Conservation (phyloP, 148 eudicot species). For the Simmondsia chinensis region DNA sequence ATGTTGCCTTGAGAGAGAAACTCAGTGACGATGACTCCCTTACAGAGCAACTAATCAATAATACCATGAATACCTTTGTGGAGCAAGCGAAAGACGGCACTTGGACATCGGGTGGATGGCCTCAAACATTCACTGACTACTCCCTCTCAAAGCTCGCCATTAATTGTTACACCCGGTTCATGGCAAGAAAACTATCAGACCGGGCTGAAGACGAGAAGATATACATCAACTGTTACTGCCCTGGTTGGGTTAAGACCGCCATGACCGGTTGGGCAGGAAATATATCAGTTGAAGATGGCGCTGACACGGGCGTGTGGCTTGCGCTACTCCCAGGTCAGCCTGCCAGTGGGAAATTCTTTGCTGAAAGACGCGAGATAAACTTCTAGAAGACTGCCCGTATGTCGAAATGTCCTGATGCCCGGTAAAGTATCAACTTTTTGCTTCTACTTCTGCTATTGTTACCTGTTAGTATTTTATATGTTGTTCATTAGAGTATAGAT, state of each 20-base stretch:
- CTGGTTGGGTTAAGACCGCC: conserved; percentile 95
- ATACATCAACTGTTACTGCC: conserved; percentile 75
- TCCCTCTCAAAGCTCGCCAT: conserved; percentile 81
- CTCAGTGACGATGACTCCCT: conserved; percentile 47
- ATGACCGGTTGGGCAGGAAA: conserved; percentile 95
- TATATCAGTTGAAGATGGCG: conserved; percentile 71
- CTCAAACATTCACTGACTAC: conserved; percentile 67
- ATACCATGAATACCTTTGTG: conserved; percentile 36
- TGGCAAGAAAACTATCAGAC: conserved; percentile 44
- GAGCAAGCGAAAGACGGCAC: conserved; percentile 78
- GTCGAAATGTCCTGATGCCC: too few species aligned
- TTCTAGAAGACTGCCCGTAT: too few species aligned
- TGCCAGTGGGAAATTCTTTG: conserved; percentile 70
- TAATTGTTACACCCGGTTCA: conserved; percentile 69
- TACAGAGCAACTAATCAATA: conserved; percentile 70
- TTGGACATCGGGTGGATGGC: conserved; percentile 73
- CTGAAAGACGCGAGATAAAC: conserved; percentile 80
- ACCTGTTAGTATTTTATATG: too few species aligned
- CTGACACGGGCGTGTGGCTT: conserved; percentile 97
- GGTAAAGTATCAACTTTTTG: too few species aligned
- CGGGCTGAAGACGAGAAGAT: conserved; percentile 71
- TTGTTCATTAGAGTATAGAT: too few species aligned
- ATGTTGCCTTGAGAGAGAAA: conserved; percentile 55
- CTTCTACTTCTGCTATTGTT: too few species aligned
- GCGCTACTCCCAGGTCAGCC: conserved; percentile 59